Conservation (phyloP, 176 grass and related monocot species). For the Tuctoria greenei region DNA sequence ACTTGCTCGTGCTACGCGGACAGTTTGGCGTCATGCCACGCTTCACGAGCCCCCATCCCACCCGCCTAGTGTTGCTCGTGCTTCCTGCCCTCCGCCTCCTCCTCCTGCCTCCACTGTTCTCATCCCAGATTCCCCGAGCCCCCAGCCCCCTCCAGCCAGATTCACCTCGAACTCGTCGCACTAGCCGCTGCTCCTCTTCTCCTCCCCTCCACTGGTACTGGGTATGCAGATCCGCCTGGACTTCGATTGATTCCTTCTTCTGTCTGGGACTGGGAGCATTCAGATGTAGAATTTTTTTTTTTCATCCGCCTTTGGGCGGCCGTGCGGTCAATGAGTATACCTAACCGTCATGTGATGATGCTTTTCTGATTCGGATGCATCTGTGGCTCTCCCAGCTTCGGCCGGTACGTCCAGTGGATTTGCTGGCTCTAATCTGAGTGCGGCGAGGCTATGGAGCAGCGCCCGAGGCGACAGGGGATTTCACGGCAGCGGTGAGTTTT, state of each 20-base stretch:
- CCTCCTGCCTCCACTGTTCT: neutral
- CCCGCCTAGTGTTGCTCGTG: conserved; percentile 17
- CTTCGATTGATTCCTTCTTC: neutral
- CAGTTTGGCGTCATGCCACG: conserved; percentile 11
- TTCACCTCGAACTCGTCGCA: neutral
- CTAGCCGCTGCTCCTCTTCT: neutral
- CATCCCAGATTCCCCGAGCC: neutral
- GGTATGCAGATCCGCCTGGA: conserved; percentile 22
- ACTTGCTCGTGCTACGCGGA: conserved; percentile 26
- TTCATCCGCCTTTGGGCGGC: neutral
- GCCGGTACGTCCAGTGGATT: neutral
- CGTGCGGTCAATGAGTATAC: neutral
- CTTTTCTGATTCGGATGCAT: neutral
- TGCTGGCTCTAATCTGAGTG: neutral
- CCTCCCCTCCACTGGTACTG: neutral
- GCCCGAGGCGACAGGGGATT: neutral
- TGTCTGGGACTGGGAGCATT: neutral
- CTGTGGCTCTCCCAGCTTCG: neutral
- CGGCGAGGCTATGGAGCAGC: conserved; percentile 1
- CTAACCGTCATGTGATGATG: neutral
- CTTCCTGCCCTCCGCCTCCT: neutral
- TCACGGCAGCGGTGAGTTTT: neutral
- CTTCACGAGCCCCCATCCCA: neutral
- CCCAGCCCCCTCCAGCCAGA: too few species aligned
- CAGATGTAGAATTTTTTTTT: neutral